phyloP scores from a whole-genome alignment of 2,329 filamentous ascomycete genomes.

The Alternaria rosae region DNA sequence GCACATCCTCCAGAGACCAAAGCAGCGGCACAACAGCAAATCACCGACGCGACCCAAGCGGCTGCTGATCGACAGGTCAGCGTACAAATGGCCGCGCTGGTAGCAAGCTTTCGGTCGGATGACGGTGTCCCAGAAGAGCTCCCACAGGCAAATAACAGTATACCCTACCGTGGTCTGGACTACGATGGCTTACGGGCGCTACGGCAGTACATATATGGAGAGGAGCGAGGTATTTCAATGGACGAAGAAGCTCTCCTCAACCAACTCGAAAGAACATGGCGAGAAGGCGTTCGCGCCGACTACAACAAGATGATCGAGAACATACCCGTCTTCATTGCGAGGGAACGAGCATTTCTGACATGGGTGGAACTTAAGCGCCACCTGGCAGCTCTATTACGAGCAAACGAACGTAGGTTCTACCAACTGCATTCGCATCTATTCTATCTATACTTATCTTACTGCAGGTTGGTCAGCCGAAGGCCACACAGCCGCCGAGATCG shows the following conservation, averaged over 20 bases:
- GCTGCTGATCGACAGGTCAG: constrained; percentile 36
- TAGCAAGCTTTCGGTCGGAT: constrained; percentile 37
- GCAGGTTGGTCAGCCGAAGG: constrained; percentile 44
- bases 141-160: constrained; percentile 25
- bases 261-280: constrained; percentile 40
- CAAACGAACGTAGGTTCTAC: constrained; percentile 38
- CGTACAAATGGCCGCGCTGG: constrained; percentile 38
- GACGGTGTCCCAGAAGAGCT: constrained; percentile 29
- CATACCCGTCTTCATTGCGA: constrained; percentile 39
- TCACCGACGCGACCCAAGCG: constrained; percentile 29
- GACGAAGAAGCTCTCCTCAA: constrained; percentile 43
- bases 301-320: constrained; percentile 37
- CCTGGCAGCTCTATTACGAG: constrained; percentile 43
- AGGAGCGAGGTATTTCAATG: constrained; percentile 29
- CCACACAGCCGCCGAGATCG: constrained; percentile 37
- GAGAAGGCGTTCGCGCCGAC: constrained; percentile 39
- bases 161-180: constrained; percentile 40
- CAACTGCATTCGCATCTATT: not conserved
- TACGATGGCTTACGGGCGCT: constrained; percentile 40
- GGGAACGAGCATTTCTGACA: constrained; percentile 44
- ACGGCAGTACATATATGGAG: constrained; percentile 41
- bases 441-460: constrained; percentile 12
- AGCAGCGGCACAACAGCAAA: constrained; percentile 28
- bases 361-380: constrained; percentile 47
- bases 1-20: constrained; percentile 23